Evolutionary conservation across 176 grass and related monocot species (phyloP).

Genomic region (Juncus inflexus): DNA sequence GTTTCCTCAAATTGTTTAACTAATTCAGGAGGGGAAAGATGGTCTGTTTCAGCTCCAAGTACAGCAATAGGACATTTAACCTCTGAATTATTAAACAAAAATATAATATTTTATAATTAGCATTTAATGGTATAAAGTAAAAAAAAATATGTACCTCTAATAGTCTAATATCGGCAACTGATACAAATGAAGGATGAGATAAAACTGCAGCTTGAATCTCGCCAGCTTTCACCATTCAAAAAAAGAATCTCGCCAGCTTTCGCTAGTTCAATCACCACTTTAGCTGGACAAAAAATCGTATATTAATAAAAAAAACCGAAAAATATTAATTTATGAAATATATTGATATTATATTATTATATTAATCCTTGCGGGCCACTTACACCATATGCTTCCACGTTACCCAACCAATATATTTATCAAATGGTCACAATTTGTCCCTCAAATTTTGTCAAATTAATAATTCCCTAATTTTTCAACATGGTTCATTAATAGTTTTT

Average conservation of each 20-base stretch:
- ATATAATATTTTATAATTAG: too few species aligned
- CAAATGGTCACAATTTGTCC: conserved; percentile 53
- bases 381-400: conserved; percentile 62
- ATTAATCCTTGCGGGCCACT: conserved; percentile 84
- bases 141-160: conserved; percentile 43
- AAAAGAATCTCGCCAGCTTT: conserved; percentile 63
- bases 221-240: conserved; percentile 51
- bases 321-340: too few species aligned
- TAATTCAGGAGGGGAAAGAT: conserved; percentile 42
- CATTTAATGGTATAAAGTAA: background rate
- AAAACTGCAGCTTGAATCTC: conserved; percentile 68
- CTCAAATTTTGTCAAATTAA: too few species aligned
- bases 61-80: conserved; percentile 56
- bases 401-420: conserved; percentile 48
- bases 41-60: conserved; percentile 67
- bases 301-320: background rate
- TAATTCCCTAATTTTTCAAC: too few species aligned
- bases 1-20: conserved; percentile 59
- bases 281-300: conserved; percentile 34
- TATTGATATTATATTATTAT: background rate
- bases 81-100: conserved; percentile 22
- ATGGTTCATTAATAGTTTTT: too few species aligned
- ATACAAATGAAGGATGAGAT: conserved; percentile 55
- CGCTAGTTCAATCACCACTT: conserved; percentile 64
- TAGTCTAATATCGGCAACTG: conserved; percentile 62